Evolutionary conservation across 1,284 basidiomycete species (phyloP), one percentile per base, ranked within the genome.

Genomic region (Xerocomus amazonicus): DNA sequence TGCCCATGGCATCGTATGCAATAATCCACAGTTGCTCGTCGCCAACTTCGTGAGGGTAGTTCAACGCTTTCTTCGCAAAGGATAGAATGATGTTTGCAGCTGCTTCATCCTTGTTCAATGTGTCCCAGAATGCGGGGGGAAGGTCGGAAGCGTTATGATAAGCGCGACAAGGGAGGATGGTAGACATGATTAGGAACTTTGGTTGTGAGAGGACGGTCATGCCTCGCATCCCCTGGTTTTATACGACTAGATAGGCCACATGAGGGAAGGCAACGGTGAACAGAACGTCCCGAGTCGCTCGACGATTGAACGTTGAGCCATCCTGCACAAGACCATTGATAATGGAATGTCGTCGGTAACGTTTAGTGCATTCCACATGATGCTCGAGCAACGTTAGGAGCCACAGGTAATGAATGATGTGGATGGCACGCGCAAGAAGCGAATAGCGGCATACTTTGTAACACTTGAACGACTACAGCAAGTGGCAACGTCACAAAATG

Each of bases 31-130:
- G 52, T 43, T 80, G 57, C 23, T 45, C 36, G 6, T 38, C 36
- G 66, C 54, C 49, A 70, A 71, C 31, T 66, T 57, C 37, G n/a
- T 17, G 39, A 45, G 56, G 34, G 16, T 38, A 55, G n/a, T 47
- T 16, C n/a, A 3, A 26, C 1, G 47, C 56, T 37, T 63, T 59
- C 13, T 6, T 38, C 2, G 78, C 73, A 36, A 73, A 69, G 0
- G 85, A 80, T 16, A 80, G 70, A 33, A 86, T 73, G 47, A 75
- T 66, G 51, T 87, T 87, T 6, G 81, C 73, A 33, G 71, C 63
- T 9, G 67, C 64, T 29, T 76, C 71, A 34, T 77, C 58, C 17
- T 58, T 55, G n/a, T 55, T 51, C 37, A 84, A 65, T 1, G 67
- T 65, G 1, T 55, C 53, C 71, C 73, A 75, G 16, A 78, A 74